Evolutionary conservation across 2,329 filamentous ascomycete genomes (phyloP), one percentile per base, ranked within the genome.

Genomic region (Pseudogymnoascus sp.): DNA sequence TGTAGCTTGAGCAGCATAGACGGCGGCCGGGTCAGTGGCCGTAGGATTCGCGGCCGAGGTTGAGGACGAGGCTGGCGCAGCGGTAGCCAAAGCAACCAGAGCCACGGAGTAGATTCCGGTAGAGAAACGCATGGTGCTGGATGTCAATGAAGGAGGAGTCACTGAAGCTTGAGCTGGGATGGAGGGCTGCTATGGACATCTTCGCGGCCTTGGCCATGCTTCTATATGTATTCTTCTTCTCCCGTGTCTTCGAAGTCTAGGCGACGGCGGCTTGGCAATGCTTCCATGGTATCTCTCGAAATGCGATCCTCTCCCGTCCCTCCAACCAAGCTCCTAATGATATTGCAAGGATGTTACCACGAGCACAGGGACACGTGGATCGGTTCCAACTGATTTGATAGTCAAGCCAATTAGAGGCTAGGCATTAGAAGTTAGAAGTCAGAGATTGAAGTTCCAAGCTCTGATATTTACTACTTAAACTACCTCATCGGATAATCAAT

Each of bases 1-100:
- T 1, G 83, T 88, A 6, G 85, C 85, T 62, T 80, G 80, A 25
- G 84, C 84, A 16, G 80, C 80, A 4, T 79, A 78, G 6, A 88
- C 84, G 54, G 78, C 77, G 19, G 77, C 73, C 16, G 79, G 72
- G 25, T 74, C 77, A 3, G 83, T 86, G 2, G 83, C 80, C 14
- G 83, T 86, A 11, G 69, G 69, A 36, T 21, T 62, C n/a, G 6
- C 37, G 37, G 14, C n/a, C 7, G 64, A 67, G 57, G 66, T 64
- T n/a, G 23, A 25, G 31, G 60, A 25, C 45, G 69, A 57, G 23
- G 63, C 45, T 45, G 69, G 51, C 23, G 66, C 66, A 62, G 71
- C 72, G 19, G 71, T 61, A 39, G 68, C 71, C 37, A 65, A 70
- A 23, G 71, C 71, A n/a, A 68, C 70, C 61, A 75, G 64, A 37